Percentiles rank a stretch among this genome's conserved stretches.
Conservation (phyloP, 2,329 filamentous ascomycete species). For the Plenodomus biglobosus region DNA sequence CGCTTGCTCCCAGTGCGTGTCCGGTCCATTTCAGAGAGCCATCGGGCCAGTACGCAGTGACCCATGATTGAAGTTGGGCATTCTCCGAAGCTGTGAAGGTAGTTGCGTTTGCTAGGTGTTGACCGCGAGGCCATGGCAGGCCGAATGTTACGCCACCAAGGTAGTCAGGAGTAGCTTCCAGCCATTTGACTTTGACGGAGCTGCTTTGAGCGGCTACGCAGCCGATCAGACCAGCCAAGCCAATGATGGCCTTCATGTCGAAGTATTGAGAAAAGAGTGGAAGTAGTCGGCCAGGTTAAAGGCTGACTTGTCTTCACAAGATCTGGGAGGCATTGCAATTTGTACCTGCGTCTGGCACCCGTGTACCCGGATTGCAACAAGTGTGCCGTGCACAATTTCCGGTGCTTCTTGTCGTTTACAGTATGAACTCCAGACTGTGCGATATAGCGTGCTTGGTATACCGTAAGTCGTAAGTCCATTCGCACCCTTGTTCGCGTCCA, state of each 20-base stretch:
- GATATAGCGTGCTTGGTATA: neutral
- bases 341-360: neutral
- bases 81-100: conserved; percentile 36
- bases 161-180: conserved; percentile 30
- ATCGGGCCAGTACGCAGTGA: conserved; percentile 62
- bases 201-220: conserved; percentile 16
- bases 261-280: neutral
- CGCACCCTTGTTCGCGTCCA: neutral
- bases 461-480: neutral
- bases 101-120: conserved; percentile 42
- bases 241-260: conserved; percentile 10
- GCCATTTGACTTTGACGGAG: conserved; percentile 36
- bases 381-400: conserved; percentile 7
- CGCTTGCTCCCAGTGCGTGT: conserved; percentile 55
- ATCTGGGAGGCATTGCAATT: neutral
- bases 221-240: conserved; percentile 18
- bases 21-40: conserved; percentile 64
- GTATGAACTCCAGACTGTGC: neutral
- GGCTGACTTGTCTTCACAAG: neutral
- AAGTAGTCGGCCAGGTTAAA: neutral
- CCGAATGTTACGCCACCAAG: conserved; percentile 44
- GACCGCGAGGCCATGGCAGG: conserved; percentile 44
- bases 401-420: neutral
- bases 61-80: conserved; percentile 55
- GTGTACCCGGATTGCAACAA: neutral